Evolutionary conservation across 257 asterid species (phyloP).

Genomic region (Thymus quinquecostatus): DNA sequence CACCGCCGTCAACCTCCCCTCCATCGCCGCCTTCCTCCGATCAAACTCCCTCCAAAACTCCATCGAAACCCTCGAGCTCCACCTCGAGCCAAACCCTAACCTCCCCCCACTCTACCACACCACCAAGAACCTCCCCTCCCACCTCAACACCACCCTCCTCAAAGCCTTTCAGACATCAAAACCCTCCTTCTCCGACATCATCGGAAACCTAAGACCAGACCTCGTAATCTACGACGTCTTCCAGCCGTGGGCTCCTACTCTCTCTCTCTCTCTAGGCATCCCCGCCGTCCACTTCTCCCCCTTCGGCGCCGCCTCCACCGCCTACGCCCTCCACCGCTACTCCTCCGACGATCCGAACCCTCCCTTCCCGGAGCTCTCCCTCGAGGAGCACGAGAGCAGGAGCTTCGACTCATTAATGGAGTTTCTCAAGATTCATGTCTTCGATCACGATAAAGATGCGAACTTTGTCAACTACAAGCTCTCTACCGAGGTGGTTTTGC

Average conservation of each 20-base stretch:
- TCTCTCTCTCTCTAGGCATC: conserved; percentile 39
- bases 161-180: conserved; percentile 36
- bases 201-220: conserved; percentile 34
- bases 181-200: conserved; percentile 33
- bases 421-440: neutral
- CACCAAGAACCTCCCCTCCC: conserved; percentile 45
- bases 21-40: conserved; percentile 27
- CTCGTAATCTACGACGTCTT: conserved; percentile 45
- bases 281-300: conserved; percentile 37
- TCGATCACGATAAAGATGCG: neutral
- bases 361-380: conserved; percentile 31
- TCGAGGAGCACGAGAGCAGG: conserved; percentile 13
- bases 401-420: neutral
- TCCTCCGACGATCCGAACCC: neutral
- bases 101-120: conserved; percentile 56
- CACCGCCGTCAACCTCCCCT: conserved; percentile 40
- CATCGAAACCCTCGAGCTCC: conserved; percentile 41
- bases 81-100: conserved; percentile 30
- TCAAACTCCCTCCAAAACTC: neutral
- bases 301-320: conserved; percentile 23
- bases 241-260: conserved; percentile 48
- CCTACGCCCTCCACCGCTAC: conserved; percentile 31
- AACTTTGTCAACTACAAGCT: neutral
- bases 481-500: neutral
- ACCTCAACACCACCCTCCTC: conserved; percentile 32